Conservation (phyloP, 306 rosid species). For the Cucumis sativus region DNA sequence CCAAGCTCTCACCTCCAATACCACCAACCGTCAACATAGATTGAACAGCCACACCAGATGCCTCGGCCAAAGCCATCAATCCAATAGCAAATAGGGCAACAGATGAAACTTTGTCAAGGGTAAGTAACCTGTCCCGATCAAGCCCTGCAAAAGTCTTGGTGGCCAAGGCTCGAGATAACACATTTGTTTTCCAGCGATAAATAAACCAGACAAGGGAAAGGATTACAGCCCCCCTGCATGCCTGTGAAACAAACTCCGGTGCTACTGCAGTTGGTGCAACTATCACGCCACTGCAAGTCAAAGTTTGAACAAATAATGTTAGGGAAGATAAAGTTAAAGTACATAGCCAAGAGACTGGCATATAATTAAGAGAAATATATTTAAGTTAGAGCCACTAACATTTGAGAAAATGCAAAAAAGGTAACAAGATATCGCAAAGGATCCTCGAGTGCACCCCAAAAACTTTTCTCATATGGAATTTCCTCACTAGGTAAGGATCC, state of each 20-base stretch:
- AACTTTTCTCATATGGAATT: conserved; percentile 66
- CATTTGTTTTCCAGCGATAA: conserved; percentile 70
- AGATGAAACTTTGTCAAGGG: conserved; percentile 66
- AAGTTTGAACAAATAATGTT: conserved; percentile 9
- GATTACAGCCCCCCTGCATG: conserved; percentile 72
- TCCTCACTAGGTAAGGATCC: conserved; percentile 22
- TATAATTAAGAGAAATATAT: background rate
- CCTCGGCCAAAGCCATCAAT: conserved; percentile 83
- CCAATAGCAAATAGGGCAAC: conserved; percentile 76
- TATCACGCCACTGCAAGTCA: conserved; percentile 58
- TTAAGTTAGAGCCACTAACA: conserved; percentile 40
- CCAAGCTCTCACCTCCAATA: conserved; percentile 53
- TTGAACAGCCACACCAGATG: conserved; percentile 88
- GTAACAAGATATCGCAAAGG: conserved; percentile 72
- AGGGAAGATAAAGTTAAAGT: background rate
- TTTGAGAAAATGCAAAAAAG: conserved; percentile 72
- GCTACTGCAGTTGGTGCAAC: conserved; percentile 85
- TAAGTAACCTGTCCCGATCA: conserved; percentile 58
- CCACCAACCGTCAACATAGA: conserved; percentile 92
- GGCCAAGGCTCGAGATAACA: conserved; percentile 35
- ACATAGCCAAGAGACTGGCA: background rate
- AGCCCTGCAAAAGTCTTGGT: conserved; percentile 28
- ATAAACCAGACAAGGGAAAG: conserved; percentile 81
- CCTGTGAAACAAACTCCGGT: conserved; percentile 45
- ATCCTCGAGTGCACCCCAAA: conserved; percentile 94